Base-by-base conservation (phyloP, 495 filamentous ascomycete species). In the Glutinoglossum americanum region DNA sequence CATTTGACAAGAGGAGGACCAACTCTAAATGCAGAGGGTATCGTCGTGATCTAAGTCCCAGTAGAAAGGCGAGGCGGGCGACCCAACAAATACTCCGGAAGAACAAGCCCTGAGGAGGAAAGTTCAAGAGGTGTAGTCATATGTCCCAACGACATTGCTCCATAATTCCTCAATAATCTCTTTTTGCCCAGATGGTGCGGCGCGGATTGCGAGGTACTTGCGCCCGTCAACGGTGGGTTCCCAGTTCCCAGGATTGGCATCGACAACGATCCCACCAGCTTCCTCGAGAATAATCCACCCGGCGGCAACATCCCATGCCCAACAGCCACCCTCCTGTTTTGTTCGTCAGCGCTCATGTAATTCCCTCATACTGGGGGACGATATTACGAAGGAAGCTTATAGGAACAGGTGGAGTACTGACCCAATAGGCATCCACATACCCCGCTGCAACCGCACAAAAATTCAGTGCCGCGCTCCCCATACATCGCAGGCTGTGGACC, bases 271-370 rank as follows among this genome's bases (percentile, higher is more conserved):
- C 0, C 89, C 89, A 0, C 89, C 90, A 0, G 88, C 85, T 69
- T 96, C 90, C 23, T 71, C 73, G 19, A 96, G 70, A 62, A 96
- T 85, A 32, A 89, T 81, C 90, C 89, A 94, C 0, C 81, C 90
- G 8, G 90, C 89, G 62, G 82, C 84, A 13, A 94, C 87, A 71
- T 96, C 89, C 89, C 89, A 95, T 28, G 85, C 86, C 83, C 87
- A 95, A 66, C 85, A 90, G 8, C 90, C 89, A 15, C 85, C 87
- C 64, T 96, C 89, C 49, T 53, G 30, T 28, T 15, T 53, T 30
- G 3, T 8, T 17, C 49, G 11, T 53, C 17, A 53, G 49, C 11
- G 30, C 26, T 17, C 15, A 53, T 3, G 19, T 32, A 21, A 1
- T 23, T n/a, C 41, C 10, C 41, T 45, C 41, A 45, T 21, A 10